phyloP scores from a whole-genome alignment of 352 stramenopile species.

The Bremia lactucae region DNA sequence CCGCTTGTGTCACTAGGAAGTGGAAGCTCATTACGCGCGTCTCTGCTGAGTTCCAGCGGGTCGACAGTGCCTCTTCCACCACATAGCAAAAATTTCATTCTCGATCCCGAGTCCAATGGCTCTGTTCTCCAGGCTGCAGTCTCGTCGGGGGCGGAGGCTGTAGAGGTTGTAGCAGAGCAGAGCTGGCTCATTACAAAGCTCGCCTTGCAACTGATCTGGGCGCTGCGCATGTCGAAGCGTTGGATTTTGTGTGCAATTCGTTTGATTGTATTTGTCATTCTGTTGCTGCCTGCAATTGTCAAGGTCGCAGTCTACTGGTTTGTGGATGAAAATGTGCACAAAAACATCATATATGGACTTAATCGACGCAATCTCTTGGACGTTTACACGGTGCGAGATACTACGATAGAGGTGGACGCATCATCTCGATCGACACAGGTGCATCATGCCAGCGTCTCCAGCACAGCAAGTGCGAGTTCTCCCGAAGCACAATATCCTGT shows the following conservation, averaged over 20 bases:
- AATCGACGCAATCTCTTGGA: conserved; percentile 74
- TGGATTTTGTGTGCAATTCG: conserved; percentile 64
- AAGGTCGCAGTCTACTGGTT: conserved; percentile 54
- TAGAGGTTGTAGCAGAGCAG: conserved; percentile 55
- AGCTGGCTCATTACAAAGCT: conserved; percentile 70
- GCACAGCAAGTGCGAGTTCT: conserved; percentile 11
- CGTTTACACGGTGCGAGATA: conserved; percentile 58
- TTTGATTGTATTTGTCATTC: conserved; percentile 48
- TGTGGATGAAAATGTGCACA: conserved; percentile 45
- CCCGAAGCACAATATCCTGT: conserved; percentile 46
- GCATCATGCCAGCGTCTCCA: conserved; percentile 7
- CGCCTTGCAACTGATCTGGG: conserved; percentile 54
- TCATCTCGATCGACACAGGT: conserved; percentile 5
- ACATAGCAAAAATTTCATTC: conserved; percentile 37
- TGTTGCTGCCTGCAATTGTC: conserved; percentile 44
- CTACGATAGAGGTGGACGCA: conserved; percentile 4
- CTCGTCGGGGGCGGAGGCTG: conserved; percentile 29
- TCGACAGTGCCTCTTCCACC: conserved; percentile 15
- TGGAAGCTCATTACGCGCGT: conserved; percentile 11
- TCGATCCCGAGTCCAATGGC: conserved; percentile 30
- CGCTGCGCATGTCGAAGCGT: conserved; percentile 47
- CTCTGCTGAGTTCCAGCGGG: conserved; percentile 13
- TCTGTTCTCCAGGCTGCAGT: conserved; percentile 39
- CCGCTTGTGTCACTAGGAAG: conserved; percentile 10
- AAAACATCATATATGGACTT: conserved; percentile 74